Conservation (phyloP, 1,139 yeast species). For the Nakaseomyces sp. region DNA sequence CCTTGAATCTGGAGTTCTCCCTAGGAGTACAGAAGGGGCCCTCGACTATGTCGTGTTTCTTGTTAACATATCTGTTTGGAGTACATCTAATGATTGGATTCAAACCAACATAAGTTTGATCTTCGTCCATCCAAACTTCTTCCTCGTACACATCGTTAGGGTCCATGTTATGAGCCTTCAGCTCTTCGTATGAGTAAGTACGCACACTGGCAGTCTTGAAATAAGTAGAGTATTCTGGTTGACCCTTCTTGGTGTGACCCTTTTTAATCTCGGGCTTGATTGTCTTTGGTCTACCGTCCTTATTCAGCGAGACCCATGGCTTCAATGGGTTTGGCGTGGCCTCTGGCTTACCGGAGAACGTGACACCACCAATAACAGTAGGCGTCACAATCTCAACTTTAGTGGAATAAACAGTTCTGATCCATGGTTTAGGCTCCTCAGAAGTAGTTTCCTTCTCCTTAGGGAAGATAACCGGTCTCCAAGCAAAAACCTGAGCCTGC, state of each 20-base stretch:
- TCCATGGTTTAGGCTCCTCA: conserved; percentile 55
- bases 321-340: conserved; percentile 56
- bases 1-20: conserved; percentile 46
- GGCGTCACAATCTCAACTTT: conserved; percentile 65
- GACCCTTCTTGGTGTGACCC: conserved; percentile 55
- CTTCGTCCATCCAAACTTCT: conserved; percentile 51
- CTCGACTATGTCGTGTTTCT: conserved; percentile 46
- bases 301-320: conserved; percentile 75
- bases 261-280: conserved; percentile 64
- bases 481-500: conserved; percentile 16
- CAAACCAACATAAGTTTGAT: conserved; percentile 54
- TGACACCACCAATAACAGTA: conserved; percentile 71
- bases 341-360: conserved; percentile 63
- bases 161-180: conserved; percentile 63
- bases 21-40: conserved; percentile 80
- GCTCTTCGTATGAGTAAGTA: conserved; percentile 47
- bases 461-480: conserved; percentile 25
- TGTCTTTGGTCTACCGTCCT: conserved; percentile 75
- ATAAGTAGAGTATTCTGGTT: conserved; percentile 69
- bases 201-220: conserved; percentile 61
- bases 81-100: conserved; percentile 80
- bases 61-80: conserved; percentile 61
- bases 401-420: conserved; percentile 55
- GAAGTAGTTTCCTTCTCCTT: conserved; percentile 29
- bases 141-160: conserved; percentile 50